Conservation (phyloP, 257 asterid species). For the Primulina tabacum region DNA sequence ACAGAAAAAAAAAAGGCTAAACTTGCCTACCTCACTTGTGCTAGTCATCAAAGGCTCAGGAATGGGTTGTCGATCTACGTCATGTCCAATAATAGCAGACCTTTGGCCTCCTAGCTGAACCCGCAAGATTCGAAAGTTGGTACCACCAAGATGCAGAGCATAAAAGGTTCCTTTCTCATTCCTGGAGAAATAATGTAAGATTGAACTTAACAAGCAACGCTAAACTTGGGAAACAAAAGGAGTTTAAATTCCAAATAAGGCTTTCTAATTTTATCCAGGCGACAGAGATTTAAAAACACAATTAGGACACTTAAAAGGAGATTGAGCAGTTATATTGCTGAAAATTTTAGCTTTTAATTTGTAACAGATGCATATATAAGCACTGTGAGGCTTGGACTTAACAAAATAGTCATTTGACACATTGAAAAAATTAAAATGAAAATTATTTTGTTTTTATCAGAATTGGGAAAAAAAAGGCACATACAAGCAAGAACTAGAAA, state of each 20-base stretch:
- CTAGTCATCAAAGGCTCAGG: slow-evolving; percentile 56
- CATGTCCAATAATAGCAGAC: slow-evolving; percentile 44
- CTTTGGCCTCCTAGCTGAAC: slow-evolving; percentile 60
- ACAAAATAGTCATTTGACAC: neutral
- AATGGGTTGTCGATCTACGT: slow-evolving; percentile 50
- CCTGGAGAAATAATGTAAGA: slow-evolving; percentile 25
- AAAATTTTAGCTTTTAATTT: neutral
- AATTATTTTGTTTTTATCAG: neutral
- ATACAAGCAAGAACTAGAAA: neutral
- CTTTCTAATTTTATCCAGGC: neutral
- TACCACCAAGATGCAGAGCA: slow-evolving; percentile 69
- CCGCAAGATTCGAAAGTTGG: slow-evolving; percentile 64
- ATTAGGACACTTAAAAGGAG: neutral
- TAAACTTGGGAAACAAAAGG: neutral
- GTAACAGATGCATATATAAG: neutral
- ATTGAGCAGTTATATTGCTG: neutral
- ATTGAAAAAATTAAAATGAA: neutral
- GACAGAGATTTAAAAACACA: neutral
- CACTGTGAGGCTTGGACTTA: neutral
- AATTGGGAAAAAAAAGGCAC: neutral
- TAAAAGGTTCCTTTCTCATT: slow-evolving; percentile 56
- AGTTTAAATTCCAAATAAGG: neutral
- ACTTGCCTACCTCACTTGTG: slow-evolving; percentile 48
- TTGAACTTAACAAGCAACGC: neutral
- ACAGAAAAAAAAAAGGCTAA: slow-evolving; percentile 10